Evolutionary conservation across 345 rosid genomes (phyloP).

Genomic region (Angophora floribunda): DNA sequence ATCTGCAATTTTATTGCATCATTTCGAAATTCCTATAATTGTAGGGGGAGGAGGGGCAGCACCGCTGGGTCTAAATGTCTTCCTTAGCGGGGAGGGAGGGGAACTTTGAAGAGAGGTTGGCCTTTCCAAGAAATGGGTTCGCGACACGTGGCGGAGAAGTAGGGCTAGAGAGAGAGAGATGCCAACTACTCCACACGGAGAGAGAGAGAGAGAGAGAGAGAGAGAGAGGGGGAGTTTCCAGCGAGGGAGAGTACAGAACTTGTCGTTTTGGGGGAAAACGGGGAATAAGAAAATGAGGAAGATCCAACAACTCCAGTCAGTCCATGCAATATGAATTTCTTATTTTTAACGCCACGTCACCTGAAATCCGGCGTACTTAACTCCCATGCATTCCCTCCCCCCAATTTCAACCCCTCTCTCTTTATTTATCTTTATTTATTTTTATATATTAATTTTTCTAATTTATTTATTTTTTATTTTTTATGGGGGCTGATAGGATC

Average conservation of each 20-base stretch:
- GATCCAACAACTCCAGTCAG: constrained; percentile 8
- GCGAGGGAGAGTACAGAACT: neutral
- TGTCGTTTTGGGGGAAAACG: neutral
- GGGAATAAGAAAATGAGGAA: neutral
- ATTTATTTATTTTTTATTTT: rapidly evolving
- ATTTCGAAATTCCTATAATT: neutral
- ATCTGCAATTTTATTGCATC: neutral
- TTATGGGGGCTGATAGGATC: neutral
- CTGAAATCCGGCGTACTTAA: constrained; percentile 28
- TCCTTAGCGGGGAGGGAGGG: neutral
- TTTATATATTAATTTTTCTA: rapidly evolving
- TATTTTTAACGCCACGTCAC: constrained; percentile 57
- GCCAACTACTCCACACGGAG: constrained; percentile 25
- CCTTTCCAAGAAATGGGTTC: constrained; percentile 17
- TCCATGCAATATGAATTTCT: constrained; percentile 10
- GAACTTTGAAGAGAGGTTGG: constrained; percentile 4
- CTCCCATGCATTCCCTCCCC: constrained; percentile 25
- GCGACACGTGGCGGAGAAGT: constrained; percentile 32
- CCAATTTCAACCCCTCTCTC: neutral
- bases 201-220: neutral
- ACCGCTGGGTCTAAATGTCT: neutral
- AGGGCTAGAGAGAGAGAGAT: neutral
- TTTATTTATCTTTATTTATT: neutral
- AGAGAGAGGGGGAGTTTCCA: neutral
- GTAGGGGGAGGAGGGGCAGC: rapidly evolving